phyloP scores from a whole-genome alignment of 2,329 filamentous ascomycete genomes.

The Diaporthe citriasiana region DNA sequence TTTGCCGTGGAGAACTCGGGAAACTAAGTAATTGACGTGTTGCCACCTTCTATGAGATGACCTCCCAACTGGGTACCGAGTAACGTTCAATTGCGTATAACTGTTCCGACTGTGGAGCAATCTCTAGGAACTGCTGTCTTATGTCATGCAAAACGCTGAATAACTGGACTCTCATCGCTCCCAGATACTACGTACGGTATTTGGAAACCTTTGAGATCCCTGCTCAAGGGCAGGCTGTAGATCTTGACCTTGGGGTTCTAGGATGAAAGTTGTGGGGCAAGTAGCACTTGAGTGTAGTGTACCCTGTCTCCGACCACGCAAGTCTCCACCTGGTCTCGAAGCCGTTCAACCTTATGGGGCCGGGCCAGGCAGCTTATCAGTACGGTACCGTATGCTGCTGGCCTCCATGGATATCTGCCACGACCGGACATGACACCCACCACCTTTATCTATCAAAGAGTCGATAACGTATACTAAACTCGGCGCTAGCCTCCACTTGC shows the following conservation, averaged over 20 bases:
- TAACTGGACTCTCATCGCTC: not conserved
- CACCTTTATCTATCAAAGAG: not conserved
- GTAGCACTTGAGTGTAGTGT: no score
- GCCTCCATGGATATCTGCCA: not conserved
- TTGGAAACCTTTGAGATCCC: not conserved
- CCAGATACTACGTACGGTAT: no score
- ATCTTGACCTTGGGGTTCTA: not conserved
- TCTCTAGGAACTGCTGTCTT: no score
- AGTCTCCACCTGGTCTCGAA: not conserved
- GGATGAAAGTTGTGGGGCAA: slow-evolving; percentile 4
- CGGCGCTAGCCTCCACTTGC: slow-evolving; percentile 4
- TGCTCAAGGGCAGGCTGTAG: not conserved
- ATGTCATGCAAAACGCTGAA: no score
- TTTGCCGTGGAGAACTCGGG: no score
- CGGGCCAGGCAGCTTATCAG: slow-evolving; percentile 16
- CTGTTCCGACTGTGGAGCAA: not conserved
- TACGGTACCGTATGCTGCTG: no score
- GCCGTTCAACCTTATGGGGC: not conserved
- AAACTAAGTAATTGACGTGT: no score
- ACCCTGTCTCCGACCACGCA: slow-evolving; percentile 7
- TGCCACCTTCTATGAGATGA: no score
- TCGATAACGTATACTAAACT: slow-evolving; percentile 9
- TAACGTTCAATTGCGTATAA: no score
- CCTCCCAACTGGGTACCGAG: no score
- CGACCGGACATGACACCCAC: not conserved